Base-by-base conservation (phyloP, 139 green algal genomes). In the Volvox africanus region DNA sequence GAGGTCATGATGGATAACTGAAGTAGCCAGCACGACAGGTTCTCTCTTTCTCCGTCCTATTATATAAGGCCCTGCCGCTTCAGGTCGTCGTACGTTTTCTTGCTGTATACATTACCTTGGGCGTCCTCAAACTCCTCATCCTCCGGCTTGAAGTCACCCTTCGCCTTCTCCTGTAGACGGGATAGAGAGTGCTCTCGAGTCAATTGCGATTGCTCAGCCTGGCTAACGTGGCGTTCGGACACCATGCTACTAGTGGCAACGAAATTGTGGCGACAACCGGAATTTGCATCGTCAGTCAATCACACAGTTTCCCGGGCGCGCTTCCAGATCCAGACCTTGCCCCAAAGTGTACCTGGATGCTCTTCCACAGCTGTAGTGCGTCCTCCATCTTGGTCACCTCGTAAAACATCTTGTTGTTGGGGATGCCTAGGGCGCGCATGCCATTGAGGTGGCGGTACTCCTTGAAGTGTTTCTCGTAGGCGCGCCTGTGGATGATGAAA, bases 381-480 rank as follows among this genome's bases (percentile, higher is more conserved):
- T 99, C 98, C 2, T 96, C 95, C 28, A 99, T 98, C 73, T 96
- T 94, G 62, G 97, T 98, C 6, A 94, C 80, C 94, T 99, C 98
- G 80, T 96, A 97, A 92, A 99, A 99, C 87, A 96, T 94, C 92
- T 99, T 99, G 86, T 96, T 98, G 94, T 99, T 99, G 86, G 98
- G 98, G 86, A 99, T 99, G 90, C 97, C 98, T 87, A 99, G 96
- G 13, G 97, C 97, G 37, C 96, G 95, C 97, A 99, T 99, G 92
- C 97, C 98, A 80, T 98, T 95, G 89, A 96, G 93, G 90, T 99
- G 98, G 33, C 95, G 93, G 88, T 90, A 97, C 94, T 99, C 98
- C 87, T 96, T 97, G 96, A 99, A 99, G 95, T 99, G 98, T 55
- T 95, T 95, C 95, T 99, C 98, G 93, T 98, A 99, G 28, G 97